Base-by-base conservation (phyloP, 306 rosid genomes). In the Dryas alaskensis region DNA sequence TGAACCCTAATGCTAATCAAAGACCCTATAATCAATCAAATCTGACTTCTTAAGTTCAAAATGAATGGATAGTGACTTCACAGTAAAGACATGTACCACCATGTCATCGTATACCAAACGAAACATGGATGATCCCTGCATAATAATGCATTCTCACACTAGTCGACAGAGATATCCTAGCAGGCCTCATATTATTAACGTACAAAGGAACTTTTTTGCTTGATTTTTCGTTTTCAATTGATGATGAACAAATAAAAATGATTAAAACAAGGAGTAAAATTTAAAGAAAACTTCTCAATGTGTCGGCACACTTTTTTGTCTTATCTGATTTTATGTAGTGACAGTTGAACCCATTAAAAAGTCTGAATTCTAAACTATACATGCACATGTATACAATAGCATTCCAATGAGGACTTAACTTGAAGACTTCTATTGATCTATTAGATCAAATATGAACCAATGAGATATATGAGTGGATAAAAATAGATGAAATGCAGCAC, bases 11-110 rank as follows among this genome's bases (percentile, higher is more conserved):
- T 37, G 67, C 50, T 68, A 60, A 81, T 79, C 78, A 43, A 83
- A 73, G 83, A 8, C 64, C 57, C 78, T 40, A 69, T 51, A 31
- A 73, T 73, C 71, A 81, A 74, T 84, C 72, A 72, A 75, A 82
- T 77, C 77, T 77, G 77, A 73, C 79, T 78, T 60, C 72, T 72
- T 40, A 43, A 67, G 76, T 79, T 83, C 78, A 74, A 76, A 77
- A 82, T 78, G 81, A 76, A 72, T 67, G 75, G 90, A 85, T 61
- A 16, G 90, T 70, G 95, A 84, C 82, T 80, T 50, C 81, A 81
- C 85, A 85, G 47, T 81, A 46, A 80, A 76, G 85, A 78, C 70
- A 74, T 82, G 90, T 80, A 92, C 87, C 83, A 81, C 90, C 72
- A 31, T 17, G 67, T 62, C 61, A 73, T 79, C 79, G 68, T 80